Base-by-base conservation (phyloP, 2,329 filamentous ascomycete genomes). In the Paraphaeosphaeria sporulosa region DNA sequence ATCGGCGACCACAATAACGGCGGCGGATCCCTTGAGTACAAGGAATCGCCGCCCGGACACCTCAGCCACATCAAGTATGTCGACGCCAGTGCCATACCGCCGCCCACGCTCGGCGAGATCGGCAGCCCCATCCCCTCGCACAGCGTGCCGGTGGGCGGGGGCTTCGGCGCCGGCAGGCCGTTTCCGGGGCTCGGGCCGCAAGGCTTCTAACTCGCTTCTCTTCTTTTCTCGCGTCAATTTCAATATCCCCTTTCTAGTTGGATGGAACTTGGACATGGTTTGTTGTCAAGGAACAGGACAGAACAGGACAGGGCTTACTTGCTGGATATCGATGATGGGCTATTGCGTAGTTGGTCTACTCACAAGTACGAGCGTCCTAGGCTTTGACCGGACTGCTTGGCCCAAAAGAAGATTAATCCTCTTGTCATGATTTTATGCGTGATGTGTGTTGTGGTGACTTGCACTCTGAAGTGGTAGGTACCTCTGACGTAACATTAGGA, bases 1-100 rank as follows among this genome's bases (percentile, higher is more conserved):
- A 92, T 97, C 75, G 95, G 95, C 59, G 96, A 90, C 70, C 75
- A 82, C 60, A 98, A 61, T 27, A 75, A 98, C 70, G 95, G 95
- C 48, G 94, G 94, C 47, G 95, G 95, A n/a, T 90, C 86, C 27
- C 96, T 99, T 72, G 88, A 91, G 36, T 84, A 91, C 64, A 86
- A 85, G 62, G 83, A 84, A 42, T 85, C 87, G 51, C 81, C 78
- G 4, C 65, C 61, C n/a, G 72, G 72, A 8, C 68, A 67, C 17
- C 72, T 79, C 42, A 74, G 77, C 4, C 67, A 71, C 49, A 80
- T 84, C 65, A 82, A 79, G 64, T 83, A 80, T 65, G 78, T 80
- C 52, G 76, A 78, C 30, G 59, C 63, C 40, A 65, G 68, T 42
- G 68, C 49, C 1, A 21, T 67, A 32, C 71, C 70, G 2, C 62